Evolutionary conservation across 164 flowering plant species (phyloP).

Genomic region (Stephania cephalantha): DNA sequence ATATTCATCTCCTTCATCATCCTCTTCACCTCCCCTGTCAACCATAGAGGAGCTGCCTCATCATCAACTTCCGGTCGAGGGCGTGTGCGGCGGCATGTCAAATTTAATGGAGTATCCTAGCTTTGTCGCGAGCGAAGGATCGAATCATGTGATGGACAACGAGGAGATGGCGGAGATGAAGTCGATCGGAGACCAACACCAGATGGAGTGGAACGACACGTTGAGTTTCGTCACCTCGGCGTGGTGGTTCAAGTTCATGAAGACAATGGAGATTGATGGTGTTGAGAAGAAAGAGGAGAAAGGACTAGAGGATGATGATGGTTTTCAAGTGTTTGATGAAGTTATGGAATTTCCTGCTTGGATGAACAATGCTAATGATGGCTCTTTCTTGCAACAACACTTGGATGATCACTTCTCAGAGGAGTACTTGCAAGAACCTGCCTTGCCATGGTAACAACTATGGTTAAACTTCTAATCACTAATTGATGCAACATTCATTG

Average conservation of each 20-base stretch:
- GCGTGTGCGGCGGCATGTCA: conserved; percentile 6
- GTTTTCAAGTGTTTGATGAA: conserved; percentile 44
- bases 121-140: conserved; percentile 17
- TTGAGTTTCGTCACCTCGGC: conserved; percentile 73
- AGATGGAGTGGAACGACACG: conserved; percentile 84
- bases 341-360: conserved; percentile 74
- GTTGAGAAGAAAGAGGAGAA: conserved; percentile 18
- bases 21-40: conserved; percentile 36
- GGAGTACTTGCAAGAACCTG: conserved; percentile 51
- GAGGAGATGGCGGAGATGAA: conserved; percentile 80
- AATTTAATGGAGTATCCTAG: conserved; percentile 10
- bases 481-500: no score
- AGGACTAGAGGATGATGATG: conserved; percentile 34
- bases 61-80: conserved; percentile 15
- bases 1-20: conserved; percentile 44
- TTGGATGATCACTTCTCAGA: conserved; percentile 36
- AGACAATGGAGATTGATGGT: conserved; percentile 40
- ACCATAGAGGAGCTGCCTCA: conserved; percentile 19
- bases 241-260: conserved; percentile 77
- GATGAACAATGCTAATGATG: conserved; percentile 55
- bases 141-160: conserved; percentile 59
- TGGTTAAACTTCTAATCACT: neutral
- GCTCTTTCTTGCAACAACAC: conserved; percentile 14
- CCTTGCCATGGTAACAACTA: conserved; percentile 65
- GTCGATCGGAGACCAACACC: conserved; percentile 73